Conservation (phyloP, 352 stramenopile genomes). For the Pythium pyrilobum region DNA sequence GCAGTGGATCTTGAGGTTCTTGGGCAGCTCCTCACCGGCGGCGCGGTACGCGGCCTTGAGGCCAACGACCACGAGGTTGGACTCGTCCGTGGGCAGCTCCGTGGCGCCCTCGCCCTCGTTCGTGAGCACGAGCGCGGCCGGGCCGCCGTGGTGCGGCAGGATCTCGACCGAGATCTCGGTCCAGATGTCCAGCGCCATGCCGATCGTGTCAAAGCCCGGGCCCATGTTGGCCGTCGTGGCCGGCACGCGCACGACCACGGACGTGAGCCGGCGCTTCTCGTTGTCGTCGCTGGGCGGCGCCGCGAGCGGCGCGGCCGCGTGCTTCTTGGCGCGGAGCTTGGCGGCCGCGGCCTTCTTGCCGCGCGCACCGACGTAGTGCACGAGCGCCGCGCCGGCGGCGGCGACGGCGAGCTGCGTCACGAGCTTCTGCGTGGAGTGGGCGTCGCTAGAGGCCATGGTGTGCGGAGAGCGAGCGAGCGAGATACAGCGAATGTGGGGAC, state of each 20-base stretch:
- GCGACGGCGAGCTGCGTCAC: slow-evolving; percentile 56
- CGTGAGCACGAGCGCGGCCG: slow-evolving; percentile 91
- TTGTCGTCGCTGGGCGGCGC: slow-evolving; percentile 11
- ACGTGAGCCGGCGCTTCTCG: slow-evolving; percentile 54
- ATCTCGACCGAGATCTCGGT: slow-evolving; percentile 96
- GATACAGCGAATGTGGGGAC: too few species aligned
- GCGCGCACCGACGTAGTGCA: slow-evolving; percentile 58
- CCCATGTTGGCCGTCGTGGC: slow-evolving; percentile 98
- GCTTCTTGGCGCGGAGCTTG: neutral
- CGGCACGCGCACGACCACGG: slow-evolving; percentile 97
- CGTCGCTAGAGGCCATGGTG: neutral
- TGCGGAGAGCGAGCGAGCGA: neutral
- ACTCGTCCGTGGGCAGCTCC: slow-evolving; percentile 88
- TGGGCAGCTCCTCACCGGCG: slow-evolving; percentile 91
- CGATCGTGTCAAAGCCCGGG: slow-evolving; percentile 97
- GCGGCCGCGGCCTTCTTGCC: slow-evolving; percentile 20
- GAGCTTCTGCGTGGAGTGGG: slow-evolving; percentile 22
- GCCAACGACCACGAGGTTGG: slow-evolving; percentile 92
- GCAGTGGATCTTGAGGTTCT: slow-evolving; percentile 94
- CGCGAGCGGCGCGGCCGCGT: neutral
- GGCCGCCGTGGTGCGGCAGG: slow-evolving; percentile 23
- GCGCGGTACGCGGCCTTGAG: slow-evolving; percentile 95
- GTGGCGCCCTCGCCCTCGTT: slow-evolving; percentile 95
- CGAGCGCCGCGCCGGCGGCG: slow-evolving; percentile 43
- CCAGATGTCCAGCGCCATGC: slow-evolving; percentile 99